Percentiles rank a stretch among this genome's conserved stretches.
Conservation (phyloP, 352 stramenopile species). For the Globisporangium paroecandrum region DNA sequence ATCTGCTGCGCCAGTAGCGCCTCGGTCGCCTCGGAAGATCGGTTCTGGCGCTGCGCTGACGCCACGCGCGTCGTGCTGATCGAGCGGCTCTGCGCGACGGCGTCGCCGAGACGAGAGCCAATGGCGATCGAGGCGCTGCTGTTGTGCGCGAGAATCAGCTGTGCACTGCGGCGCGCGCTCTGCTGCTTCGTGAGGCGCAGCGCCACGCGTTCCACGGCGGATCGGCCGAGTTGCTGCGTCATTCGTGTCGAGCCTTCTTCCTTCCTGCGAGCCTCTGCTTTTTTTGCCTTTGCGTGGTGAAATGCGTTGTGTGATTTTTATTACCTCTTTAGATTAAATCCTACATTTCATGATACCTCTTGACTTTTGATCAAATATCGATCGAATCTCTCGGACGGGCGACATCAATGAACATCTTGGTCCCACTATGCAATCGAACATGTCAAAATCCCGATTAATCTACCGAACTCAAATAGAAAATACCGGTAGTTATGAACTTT, state of each 20-base stretch:
- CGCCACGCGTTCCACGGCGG: constrained; percentile 9
- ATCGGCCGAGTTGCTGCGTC: constrained; percentile 13
- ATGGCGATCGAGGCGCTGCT: not conserved
- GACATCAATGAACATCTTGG: too few relatives aligned
- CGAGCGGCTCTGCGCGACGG: not conserved
- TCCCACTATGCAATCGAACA: too few relatives aligned
- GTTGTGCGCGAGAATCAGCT: not conserved
- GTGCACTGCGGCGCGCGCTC: not conserved
- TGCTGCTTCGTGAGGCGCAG: constrained; percentile 11
- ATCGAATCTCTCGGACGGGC: too few relatives aligned
- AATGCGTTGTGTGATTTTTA: not conserved
- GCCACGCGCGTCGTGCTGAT: constrained; percentile 20
- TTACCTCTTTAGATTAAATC: too few relatives aligned
- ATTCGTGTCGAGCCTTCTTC: not conserved
- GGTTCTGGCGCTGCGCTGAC: constrained; percentile 16
- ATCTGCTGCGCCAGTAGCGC: constrained; percentile 64
- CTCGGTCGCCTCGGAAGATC: constrained; percentile 41
- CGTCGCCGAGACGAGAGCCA: not conserved
- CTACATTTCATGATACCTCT: too few relatives aligned
- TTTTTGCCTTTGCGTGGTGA: constrained; percentile 1
- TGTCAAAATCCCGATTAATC: too few relatives aligned
- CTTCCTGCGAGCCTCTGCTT: not conserved
- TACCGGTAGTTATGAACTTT: too few relatives aligned
- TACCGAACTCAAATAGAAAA: too few relatives aligned
- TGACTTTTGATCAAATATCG: too few relatives aligned